phyloP scores from a whole-genome alignment of 2,329 filamentous ascomycete species.

The Pseudogymnoascus sp. region DNA sequence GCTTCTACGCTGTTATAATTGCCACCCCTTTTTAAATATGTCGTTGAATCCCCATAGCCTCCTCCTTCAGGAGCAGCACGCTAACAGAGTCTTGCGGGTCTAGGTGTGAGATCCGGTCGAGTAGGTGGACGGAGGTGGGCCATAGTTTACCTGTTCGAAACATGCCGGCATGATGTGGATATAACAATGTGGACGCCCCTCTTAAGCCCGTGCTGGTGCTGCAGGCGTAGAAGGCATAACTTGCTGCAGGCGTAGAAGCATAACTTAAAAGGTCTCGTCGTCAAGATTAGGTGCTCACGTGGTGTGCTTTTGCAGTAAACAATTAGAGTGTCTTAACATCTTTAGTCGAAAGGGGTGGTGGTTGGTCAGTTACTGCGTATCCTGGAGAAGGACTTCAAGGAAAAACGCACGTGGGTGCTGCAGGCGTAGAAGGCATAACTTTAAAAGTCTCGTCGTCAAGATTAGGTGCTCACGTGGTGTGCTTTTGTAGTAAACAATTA shows the following conservation, averaged over 20 bases:
- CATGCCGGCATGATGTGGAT: slow-evolving; percentile 1
- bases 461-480: not conserved
- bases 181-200: not conserved
- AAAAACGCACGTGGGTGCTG: too few species aligned
- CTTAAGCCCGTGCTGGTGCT: not conserved
- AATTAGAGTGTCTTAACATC: not conserved
- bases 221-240: not conserved
- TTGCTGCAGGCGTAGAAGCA: not conserved
- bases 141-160: not conserved
- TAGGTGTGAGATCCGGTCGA: not conserved
- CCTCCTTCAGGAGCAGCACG: not conserved
- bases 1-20: not conserved
- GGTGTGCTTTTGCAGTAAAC: not conserved
- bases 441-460: not conserved
- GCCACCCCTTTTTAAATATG: not conserved
- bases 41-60: not conserved
- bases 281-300: not conserved
- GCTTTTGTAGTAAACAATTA: too few species aligned
- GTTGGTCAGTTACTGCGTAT: too few species aligned
- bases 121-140: not conserved
- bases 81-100: not conserved
- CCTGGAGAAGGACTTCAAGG: not conserved
- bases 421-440: too few species aligned
- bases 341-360: not conserved
- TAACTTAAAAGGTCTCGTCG: not conserved